Base-by-base conservation (phyloP, 1,284 basidiomycete species). In the Ceratobasidium theobromae region DNA sequence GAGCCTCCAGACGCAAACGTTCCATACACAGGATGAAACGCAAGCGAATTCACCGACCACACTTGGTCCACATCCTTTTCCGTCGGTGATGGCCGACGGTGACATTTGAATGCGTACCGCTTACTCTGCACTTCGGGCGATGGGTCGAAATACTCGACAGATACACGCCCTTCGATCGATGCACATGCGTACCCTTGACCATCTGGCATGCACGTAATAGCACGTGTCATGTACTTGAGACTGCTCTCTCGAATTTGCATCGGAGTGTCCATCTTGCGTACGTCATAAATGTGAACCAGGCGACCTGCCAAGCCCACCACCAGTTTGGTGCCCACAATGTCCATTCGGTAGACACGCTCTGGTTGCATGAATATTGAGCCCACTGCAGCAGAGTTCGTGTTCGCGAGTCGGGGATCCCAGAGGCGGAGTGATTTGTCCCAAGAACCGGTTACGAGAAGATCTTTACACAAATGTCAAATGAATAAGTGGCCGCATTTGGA, bases 81-180 rank as follows among this genome's bases (percentile, higher is more conserved):
- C 38, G 91, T 91, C 53, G 93, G 88, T 57, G 95, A 86, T 1
- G 90, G 87, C 74, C 94, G 89, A 18, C 96, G 83, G 74, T 99
- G 96, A 72, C 95, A 98, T 75, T 98, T 95, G 84, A 98, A 99
- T 1, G 97, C 97, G 75, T 99, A 99, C 77, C 98, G 98, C 75
- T 91, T 89, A 16, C 88, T 86, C 76, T 98, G 94, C 0, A 82
- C 80, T 25, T 84, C 83, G 0, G 86, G 80, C 9, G 84, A 85
- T 1, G 91, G 86, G 71, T 98, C 93, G 73, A 98, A 95, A 77
- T 97, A 98, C 75, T 99, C 97, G 45, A 99, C 95, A 0, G 95
- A 94, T 65, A 99, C 95, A 41, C 96, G 84, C 0, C 96, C 96
- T 75, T 99, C 97, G 16, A 98, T 93, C 0, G 93, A 96, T 0